Evolutionary conservation across 1,284 basidiomycete species (phyloP), one percentile per base, ranked within the genome.

Genomic region (Cryptococcus hybrid): DNA sequence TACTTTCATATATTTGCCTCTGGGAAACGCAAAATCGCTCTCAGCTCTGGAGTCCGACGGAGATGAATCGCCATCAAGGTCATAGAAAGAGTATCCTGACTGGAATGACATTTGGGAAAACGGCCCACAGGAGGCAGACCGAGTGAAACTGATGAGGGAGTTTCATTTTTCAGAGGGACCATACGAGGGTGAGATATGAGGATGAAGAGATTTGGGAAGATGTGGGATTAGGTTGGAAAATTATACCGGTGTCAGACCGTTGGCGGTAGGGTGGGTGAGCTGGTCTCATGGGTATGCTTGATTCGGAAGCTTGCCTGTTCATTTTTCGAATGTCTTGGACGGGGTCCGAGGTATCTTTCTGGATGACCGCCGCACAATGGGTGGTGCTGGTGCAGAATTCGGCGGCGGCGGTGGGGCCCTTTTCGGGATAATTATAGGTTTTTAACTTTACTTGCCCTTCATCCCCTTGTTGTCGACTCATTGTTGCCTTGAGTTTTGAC

Each of bases 71-170:
- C 62, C 62, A 43, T 67, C 72, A 3, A 75, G 57, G 39, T 73
- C 73, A 57, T 74, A 75, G 44, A 73, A 65, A 13, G 66, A 69
- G 57, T 70, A 74, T 8, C 68, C 67, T 1, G 70, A 71, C 49
- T 69, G 68, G 47, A 64, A 58, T 7, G 71, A 71, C 52, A 67
- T 60, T 18, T 67, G 58, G 2, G 69, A 69, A 5, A 53, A n/a
- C 59, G 61, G 7, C 56, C 47, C 5, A 38, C 46, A n/a, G 39
- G 52, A 11, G 51, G 44, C 15, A 18, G 13, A 34, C 46, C 46
- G 34, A 47, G 46, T 39, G 48, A 38, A 18, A 39, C 38, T 0
- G 57, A 38, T 15, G 44, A 38, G 40, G 51, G 53, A 30, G 24
- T 24, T 24, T 56, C 61, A 48, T 58, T 53, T 53, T 67, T 70